Evolutionary conservation across 768 basidiomycete species (phyloP), one percentile per base, ranked within the genome.

Genomic region (Pleurotus platypus): DNA sequence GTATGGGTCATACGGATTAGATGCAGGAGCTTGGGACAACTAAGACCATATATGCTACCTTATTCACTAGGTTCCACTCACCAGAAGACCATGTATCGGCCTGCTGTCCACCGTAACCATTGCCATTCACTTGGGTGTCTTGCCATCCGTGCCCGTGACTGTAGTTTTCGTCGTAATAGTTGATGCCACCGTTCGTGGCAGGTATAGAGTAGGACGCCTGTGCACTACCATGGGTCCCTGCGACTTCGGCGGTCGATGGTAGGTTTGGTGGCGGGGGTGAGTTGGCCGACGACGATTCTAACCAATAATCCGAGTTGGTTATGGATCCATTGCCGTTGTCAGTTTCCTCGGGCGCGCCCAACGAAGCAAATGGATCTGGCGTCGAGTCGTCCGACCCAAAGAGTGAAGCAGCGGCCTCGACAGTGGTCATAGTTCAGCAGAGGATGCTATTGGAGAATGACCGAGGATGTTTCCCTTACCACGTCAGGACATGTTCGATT

Each of bases 371-470:
- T 53, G 82, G 81, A 72, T 89, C 87, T 30, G 79, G 75, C 15
- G 73, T 73, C 50, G 82, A 65, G 66, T 90, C 87, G 30, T 82
- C 81, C 53, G 81, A 72, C 60, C 84, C 88, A 76, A 93, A 93
- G 46, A 93, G 86, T 57, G 88, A 85, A 51, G 90, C 87, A 37
- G 91, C 91, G 62, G 88, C 85, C 75, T 90, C 89, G 57, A 87
- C 83, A 62, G 78, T 75, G 68, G 75, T 80, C 86, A 88, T 87
- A 65, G 65, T 63, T 43, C 51, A 26, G 55, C 55, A 45, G 7
- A 24, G 27, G 46, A n/a, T 54, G 49, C n/a, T 27, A 12, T 15
- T 15, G 39, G 7, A 24, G n/a, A 39, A 40, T 51, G 24, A 37
- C 39, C 51, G 51, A 54, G n/a, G 39, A 15, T 54, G 42, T 54